Evolutionary conservation across 192 early-diverging fungal genomes (phyloP).

Genomic region (Piromyces finnis): DNA sequence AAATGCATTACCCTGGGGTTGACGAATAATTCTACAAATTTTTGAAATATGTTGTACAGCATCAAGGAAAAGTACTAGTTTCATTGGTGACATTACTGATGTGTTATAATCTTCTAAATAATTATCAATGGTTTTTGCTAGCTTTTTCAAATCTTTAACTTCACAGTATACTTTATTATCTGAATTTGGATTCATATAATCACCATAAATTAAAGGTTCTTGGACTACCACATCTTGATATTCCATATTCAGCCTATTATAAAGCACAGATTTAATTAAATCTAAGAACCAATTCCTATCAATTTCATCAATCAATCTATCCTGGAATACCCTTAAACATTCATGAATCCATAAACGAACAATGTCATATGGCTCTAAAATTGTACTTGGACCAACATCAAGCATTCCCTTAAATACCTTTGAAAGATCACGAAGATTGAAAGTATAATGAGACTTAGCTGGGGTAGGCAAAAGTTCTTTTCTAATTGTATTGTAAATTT

Average conservation of each 20-base stretch:
- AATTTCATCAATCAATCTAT: conserved; percentile 31
- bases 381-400: conserved; percentile 13
- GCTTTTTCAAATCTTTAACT: conserved; percentile 20
- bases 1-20: conserved; percentile 35
- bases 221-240: conserved; percentile 21
- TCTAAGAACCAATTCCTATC: conserved; percentile 31
- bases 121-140: conserved; percentile 32
- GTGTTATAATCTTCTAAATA: conserved; percentile 25
- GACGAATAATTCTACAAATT: conserved; percentile 29
- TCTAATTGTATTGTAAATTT: conserved; percentile 28
- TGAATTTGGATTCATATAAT: conserved; percentile 25
- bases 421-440: conserved; percentile 40
- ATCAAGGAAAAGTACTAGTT: conserved; percentile 39
- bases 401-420: conserved; percentile 32
- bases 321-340: conserved; percentile 34
- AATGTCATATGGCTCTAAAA: conserved; percentile 18
- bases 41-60: conserved; percentile 35
- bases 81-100: conserved; percentile 41
- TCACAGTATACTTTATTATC: conserved; percentile 23
- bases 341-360: conserved; percentile 38
- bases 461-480: conserved; percentile 34
- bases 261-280: conserved; percentile 16
- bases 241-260: conserved; percentile 21
- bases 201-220: conserved; percentile 32
- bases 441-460: conserved; percentile 39